These are phyloP conservation scores for Beauveria bassiana DNA, from an alignment of 2,329 filamentous ascomycete genomes.

Conservation along the genomic window DNA sequence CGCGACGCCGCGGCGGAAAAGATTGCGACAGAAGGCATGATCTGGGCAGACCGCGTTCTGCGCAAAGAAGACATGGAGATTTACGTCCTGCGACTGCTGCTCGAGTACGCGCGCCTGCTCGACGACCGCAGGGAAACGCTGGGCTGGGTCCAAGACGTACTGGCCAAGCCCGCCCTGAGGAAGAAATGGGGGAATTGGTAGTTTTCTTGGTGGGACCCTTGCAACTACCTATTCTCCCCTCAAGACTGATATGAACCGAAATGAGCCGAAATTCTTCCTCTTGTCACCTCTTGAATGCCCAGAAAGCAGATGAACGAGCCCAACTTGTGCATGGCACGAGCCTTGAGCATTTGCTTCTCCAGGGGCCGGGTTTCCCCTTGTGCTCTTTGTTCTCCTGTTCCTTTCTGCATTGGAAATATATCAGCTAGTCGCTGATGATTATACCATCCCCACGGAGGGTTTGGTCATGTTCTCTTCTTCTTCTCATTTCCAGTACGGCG, in stretches of 20 bases:
- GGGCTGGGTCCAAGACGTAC: conserved; percentile 48
- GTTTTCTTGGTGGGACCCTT: not conserved
- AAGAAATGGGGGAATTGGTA: conserved; percentile 23
- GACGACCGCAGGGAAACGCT: conserved; percentile 44
- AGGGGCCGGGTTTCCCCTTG: too few species aligned
- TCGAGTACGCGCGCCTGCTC: conserved; percentile 53
- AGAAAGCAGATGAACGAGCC: too few species aligned
- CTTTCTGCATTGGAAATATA: too few species aligned
- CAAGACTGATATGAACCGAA: not conserved
- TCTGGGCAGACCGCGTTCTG: conserved; percentile 62
- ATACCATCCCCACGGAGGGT: not conserved
- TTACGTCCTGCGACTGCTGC: conserved; percentile 56
- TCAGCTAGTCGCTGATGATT: not conserved
- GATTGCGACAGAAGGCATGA: conserved; percentile 58
- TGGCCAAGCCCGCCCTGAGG: conserved; percentile 26
- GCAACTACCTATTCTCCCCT: not conserved
- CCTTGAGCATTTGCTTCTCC: not conserved
- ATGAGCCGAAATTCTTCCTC: not conserved
- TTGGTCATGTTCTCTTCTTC: not conserved
- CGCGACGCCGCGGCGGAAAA: conserved; percentile 53
- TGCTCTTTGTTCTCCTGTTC: too few species aligned
- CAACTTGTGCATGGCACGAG: not conserved
- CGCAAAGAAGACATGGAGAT: conserved; percentile 67
- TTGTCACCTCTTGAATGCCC: not conserved
- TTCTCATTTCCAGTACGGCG: not conserved